A percentile compares a stretch with the other conserved stretches of the same genome.
phyloP scores from a whole-genome alignment of 768 basidiomycete genomes.

The Pulveroboletus sp. region DNA sequence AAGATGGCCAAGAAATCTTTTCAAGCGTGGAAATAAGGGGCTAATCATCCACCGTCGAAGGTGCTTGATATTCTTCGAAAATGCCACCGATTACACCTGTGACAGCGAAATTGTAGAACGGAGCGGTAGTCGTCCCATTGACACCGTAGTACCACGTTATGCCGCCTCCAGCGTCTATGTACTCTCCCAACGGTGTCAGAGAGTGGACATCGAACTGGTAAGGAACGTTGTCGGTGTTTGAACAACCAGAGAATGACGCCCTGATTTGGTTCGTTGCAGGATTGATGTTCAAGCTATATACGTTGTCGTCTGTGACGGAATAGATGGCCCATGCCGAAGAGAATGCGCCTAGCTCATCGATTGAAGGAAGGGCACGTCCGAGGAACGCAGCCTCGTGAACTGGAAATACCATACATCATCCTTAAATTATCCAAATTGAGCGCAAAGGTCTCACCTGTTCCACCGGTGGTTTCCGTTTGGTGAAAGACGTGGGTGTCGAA shows the following conservation, averaged over 20 bases:
- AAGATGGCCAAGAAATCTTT: too few relatives aligned
- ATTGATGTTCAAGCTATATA: conserved; percentile 4
- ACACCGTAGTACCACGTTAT: conserved; percentile 7
- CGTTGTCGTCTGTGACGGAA: conserved; percentile 6
- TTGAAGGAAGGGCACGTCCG: conserved; percentile 8
- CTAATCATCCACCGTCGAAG: too few relatives aligned
- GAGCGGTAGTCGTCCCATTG: conserved; percentile 9
- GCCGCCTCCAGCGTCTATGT: conserved; percentile 12
- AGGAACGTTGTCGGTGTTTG: background rate
- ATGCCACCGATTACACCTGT: background rate
- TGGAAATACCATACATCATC: background rate
- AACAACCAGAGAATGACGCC: conserved; percentile 10
- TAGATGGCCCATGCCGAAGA: conserved; percentile 12
- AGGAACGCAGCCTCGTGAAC: conserved; percentile 15
- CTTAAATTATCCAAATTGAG: too few relatives aligned
- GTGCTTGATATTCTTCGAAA: conserved; percentile 3
- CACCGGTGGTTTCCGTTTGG: conserved; percentile 7
- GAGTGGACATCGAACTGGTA: conserved; percentile 8
- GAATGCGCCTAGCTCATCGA: background rate
- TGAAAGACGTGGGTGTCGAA: conserved; percentile 14
- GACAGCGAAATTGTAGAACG: background rate
- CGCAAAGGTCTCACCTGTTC: conserved; percentile 6
- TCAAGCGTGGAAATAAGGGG: too few relatives aligned
- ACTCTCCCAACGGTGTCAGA: background rate
- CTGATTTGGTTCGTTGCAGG: background rate